These are phyloP conservation scores for Diplodia seriata DNA, from an alignment of 2,329 filamentous ascomycete species.

Conservation along the genomic window DNA sequence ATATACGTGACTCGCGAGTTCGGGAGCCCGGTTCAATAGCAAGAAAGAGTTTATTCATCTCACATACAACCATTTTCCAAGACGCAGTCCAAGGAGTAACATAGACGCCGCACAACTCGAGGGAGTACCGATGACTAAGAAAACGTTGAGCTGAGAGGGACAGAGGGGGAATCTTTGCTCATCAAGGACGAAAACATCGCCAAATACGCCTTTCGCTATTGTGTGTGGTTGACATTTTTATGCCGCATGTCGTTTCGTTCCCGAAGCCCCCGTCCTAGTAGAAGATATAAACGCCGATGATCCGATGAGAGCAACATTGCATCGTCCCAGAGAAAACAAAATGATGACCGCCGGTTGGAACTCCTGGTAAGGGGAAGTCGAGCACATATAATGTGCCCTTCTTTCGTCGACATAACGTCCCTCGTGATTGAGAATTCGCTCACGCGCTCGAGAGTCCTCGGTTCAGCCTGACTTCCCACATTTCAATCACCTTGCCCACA, in stretches of 20 bases:
- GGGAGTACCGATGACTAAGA: not conserved
- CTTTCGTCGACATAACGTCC: not conserved
- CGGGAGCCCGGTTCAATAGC: not conserved
- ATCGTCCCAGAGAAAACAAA: conserved; percentile 4
- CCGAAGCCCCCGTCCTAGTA: conserved; percentile 4
- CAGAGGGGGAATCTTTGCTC: conserved; percentile 16
- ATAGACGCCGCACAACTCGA: not conserved
- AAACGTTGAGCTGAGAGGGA: conserved; percentile 12
- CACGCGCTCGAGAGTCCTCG: not conserved
- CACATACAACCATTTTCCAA: not conserved
- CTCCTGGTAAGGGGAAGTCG: conserved; percentile 4
- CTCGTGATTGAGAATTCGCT: not conserved
- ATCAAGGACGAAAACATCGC: conserved; percentile 19
- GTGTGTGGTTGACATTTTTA: conserved; percentile 6
- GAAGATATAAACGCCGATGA: conserved; percentile 12
- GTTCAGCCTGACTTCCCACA: not conserved
- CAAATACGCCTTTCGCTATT: conserved; percentile 25
- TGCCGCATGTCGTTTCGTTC: conserved; percentile 4
- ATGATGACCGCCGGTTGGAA: conserved; percentile 6
- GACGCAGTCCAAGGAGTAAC: not conserved
- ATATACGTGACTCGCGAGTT: not conserved
- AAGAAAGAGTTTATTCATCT: not conserved
- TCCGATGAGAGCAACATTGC: not conserved
- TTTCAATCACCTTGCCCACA: not conserved
- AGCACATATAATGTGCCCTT: not conserved